A percentile compares a stretch with the other conserved stretches of the same genome.
phyloP scores from a whole-genome alignment of 2,329 filamentous ascomycete genomes.

The Trichoderma guizhouense region DNA sequence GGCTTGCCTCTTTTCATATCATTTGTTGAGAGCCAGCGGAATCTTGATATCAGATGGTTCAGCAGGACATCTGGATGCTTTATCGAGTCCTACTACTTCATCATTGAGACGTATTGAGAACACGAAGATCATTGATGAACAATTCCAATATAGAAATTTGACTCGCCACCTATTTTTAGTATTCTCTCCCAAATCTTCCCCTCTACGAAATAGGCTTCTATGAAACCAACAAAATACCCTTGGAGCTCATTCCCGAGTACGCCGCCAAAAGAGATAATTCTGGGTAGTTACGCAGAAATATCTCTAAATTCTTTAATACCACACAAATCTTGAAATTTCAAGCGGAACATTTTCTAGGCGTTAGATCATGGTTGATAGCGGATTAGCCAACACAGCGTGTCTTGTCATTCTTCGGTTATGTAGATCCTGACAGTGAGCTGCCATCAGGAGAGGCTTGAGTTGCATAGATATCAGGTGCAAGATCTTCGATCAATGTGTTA shows the following conservation, averaged over 20 bases:
- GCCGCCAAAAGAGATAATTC: neutral
- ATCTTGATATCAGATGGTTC: neutral
- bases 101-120: neutral
- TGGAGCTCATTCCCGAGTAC: neutral
- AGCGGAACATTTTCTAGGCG: neutral
- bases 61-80: neutral
- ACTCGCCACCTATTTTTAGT: too few species aligned
- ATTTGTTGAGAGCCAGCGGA: neutral
- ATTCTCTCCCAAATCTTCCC: neutral
- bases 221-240: neutral
- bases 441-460: neutral
- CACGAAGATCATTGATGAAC: neutral
- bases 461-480: neutral
- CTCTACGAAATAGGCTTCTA: neutral
- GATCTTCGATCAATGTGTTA: neutral
- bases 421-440: neutral
- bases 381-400: neutral
- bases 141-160: neutral
- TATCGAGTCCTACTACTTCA: rapidly evolving
- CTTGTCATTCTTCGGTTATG: neutral
- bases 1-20: neutral
- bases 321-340: neutral
- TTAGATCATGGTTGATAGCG: neutral
- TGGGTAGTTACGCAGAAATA: neutral
- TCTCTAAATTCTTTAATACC: neutral